Base-by-base conservation (phyloP, 768 basidiomycete species). In the Termitomyces sp. region DNA sequence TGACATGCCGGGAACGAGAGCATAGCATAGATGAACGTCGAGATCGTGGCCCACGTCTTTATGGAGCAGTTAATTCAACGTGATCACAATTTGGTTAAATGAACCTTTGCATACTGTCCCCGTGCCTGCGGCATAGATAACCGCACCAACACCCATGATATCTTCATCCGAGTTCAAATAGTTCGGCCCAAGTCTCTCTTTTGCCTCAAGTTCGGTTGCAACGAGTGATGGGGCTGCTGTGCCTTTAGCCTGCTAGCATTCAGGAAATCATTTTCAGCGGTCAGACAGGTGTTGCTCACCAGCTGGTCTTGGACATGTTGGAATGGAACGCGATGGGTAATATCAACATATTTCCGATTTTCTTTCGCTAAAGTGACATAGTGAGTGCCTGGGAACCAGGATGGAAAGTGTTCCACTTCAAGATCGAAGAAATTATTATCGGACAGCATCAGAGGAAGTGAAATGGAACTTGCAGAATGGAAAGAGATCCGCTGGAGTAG, bases 1-100 rank as follows among this genome's bases (percentile, higher is more conserved):
- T 74, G 74, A 8, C 69, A 65, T 16, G 71, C 67, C 0, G 77
- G 78, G 60, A 75, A 60, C 6, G 69, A 56, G 13, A 72, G 65
- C 74, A 80, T 76, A 5, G 73, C 72, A 16, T 77, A 66, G 46
- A 79, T 59, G 57, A 79, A 76, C 2, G 67, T 61, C 6, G 61
- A 62, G 2, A 76, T 41, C 0, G 70, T 60, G 4, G 72, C 66
- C 30, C 65, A 69, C 0, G 71, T 74, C 73, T 75, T 22, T 3
- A 22, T 3, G n/a, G 56, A 33, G 55, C 43, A 38, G 6, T 28
- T 40, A 22, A 53, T 26, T 38, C 4, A 16, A 40, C 7, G n/a
- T 33, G 14, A 32, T 14, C 18, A n/a, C 5, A 50, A 8, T 30
- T 10, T 14, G n/a, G 20, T n/a, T 1, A 51, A 30, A 18, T n/a